These are phyloP conservation scores for Apiosordaria backusii DNA, from an alignment of 495 filamentous ascomycete species.

Conservation along the genomic window DNA sequence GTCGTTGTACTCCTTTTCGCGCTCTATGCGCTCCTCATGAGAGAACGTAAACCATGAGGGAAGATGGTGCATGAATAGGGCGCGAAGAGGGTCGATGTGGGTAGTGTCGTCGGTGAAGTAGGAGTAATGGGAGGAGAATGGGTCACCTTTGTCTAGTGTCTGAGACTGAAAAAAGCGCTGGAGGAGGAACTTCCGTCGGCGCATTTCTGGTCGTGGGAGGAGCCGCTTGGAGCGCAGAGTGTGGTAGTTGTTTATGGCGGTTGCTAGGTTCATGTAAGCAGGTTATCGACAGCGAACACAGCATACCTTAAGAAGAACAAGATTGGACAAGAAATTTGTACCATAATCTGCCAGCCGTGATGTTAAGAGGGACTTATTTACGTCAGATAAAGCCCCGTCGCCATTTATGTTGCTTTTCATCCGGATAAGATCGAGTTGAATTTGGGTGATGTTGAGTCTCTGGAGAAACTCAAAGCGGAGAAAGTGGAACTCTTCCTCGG, in stretches of 20 bases:
- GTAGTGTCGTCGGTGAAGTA: background rate
- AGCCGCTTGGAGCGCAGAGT: conserved; percentile 3
- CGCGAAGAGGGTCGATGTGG: background rate
- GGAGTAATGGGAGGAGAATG: background rate
- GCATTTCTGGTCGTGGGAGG: background rate
- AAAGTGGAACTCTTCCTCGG: conserved; percentile 27
- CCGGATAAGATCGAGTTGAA: conserved; percentile 13
- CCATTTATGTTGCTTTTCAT: background rate
- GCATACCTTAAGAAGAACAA: no score
- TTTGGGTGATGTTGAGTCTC: conserved; percentile 17
- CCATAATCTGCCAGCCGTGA: no score
- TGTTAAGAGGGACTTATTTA: no score
- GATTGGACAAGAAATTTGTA: no score
- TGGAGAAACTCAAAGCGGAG: conserved; percentile 24
- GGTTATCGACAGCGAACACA: no score
- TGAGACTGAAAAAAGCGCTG: background rate
- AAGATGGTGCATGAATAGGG: background rate
- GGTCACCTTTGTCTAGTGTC: background rate
- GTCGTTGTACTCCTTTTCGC: background rate
- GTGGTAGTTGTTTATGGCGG: conserved; percentile 16
- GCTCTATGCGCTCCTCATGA: background rate
- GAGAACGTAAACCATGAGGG: background rate
- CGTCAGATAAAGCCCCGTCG: no score
- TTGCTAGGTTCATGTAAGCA: no score
- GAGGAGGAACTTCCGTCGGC: background rate